Evolutionary conservation across 768 basidiomycete genomes (phyloP).

Genomic region (Mycena epipterygia): DNA sequence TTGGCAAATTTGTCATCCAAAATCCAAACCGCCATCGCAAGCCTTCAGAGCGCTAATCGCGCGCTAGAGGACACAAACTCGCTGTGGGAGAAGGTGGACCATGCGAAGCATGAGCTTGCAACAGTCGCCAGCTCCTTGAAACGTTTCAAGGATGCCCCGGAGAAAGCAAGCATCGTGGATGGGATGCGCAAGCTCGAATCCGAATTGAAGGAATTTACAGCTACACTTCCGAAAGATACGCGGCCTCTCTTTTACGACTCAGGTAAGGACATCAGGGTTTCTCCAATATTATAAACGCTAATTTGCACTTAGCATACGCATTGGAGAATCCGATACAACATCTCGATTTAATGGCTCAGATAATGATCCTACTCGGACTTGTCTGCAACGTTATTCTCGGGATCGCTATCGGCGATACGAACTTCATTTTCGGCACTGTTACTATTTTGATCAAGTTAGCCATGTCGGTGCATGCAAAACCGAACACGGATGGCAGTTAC

Average conservation of each 20-base stretch:
- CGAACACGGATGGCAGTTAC: background rate
- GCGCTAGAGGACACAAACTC: background rate
- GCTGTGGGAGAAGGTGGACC: conserved; percentile 9
- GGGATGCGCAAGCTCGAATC: background rate
- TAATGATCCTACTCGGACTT: conserved; percentile 20
- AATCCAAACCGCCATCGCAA: background rate
- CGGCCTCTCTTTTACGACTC: conserved; percentile 12
- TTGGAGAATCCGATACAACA: background rate
- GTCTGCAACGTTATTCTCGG: conserved; percentile 26
- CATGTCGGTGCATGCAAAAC: conserved; percentile 7
- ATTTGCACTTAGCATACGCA: conserved; percentile 1
- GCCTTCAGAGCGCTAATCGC: background rate
- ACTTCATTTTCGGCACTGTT: conserved; percentile 17
- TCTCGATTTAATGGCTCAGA: conserved; percentile 10
- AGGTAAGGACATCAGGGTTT: background rate
- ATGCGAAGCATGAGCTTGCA: background rate
- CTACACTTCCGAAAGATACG: conserved; percentile 2
- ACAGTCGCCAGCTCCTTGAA: conserved; percentile 6
- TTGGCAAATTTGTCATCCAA: background rate
- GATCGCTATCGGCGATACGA: background rate
- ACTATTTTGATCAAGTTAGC: conserved; percentile 8
- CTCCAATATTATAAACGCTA: background rate
- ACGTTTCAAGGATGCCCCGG: background rate
- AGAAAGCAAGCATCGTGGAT: background rate
- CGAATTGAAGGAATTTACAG: background rate